These are phyloP conservation scores for Aspergillus thermomutatus DNA, from an alignment of 2,329 filamentous ascomycete species.

Conservation along the genomic window DNA sequence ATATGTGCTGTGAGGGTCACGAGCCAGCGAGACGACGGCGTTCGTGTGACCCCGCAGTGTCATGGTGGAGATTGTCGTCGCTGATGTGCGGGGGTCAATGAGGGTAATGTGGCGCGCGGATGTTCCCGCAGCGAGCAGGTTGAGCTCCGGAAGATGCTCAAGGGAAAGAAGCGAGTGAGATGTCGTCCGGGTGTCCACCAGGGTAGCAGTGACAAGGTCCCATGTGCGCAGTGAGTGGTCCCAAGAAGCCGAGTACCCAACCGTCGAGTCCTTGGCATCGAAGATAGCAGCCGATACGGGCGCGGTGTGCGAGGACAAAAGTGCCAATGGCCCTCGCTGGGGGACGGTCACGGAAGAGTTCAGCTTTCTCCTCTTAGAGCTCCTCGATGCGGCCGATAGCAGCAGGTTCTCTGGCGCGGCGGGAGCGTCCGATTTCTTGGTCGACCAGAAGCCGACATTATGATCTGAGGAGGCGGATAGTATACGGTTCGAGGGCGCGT, in stretches of 20 bases:
- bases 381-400: slow-evolving; percentile 60
- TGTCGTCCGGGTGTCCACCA: slow-evolving; percentile 80
- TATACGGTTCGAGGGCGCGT: slow-evolving; percentile 70
- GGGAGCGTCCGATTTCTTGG: slow-evolving; percentile 71
- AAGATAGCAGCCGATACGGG: slow-evolving; percentile 79
- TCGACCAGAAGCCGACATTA: slow-evolving; percentile 83
- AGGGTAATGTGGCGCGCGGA: slow-evolving; percentile 84
- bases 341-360: slow-evolving; percentile 56
- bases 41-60: slow-evolving; percentile 90
- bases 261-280: slow-evolving; percentile 77
- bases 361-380: slow-evolving; percentile 74
- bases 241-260: slow-evolving; percentile 86
- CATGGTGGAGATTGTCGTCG: slow-evolving; percentile 75
- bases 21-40: slow-evolving; percentile 58
- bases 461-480: slow-evolving; percentile 84
- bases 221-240: slow-evolving; percentile 90
- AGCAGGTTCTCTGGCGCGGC: slow-evolving; percentile 67
- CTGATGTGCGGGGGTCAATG: slow-evolving; percentile 81
- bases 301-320: slow-evolving; percentile 69
- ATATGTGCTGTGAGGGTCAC: slow-evolving; percentile 67
- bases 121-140: slow-evolving; percentile 70
- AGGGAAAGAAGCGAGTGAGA: slow-evolving; percentile 80
- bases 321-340: slow-evolving; percentile 73
- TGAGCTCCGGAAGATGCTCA: slow-evolving; percentile 64
- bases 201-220: slow-evolving; percentile 75